Percentiles rank a stretch among this genome's conserved stretches.
These are phyloP conservation scores for Penicillium odoratum DNA, from an alignment of 495 filamentous ascomycete species.

Conservation along the genomic window DNA sequence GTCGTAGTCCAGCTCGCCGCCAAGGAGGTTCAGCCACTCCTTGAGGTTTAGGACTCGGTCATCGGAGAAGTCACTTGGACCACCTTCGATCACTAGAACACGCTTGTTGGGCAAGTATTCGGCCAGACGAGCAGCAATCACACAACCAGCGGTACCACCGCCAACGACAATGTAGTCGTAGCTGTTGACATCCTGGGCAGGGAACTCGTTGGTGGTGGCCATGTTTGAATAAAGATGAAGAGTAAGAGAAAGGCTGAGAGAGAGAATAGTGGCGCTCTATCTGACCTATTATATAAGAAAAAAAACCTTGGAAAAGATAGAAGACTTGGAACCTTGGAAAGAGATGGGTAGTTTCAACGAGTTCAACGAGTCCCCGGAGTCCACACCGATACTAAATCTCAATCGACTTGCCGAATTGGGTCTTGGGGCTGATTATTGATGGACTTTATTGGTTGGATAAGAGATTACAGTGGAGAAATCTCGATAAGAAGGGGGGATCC, in stretches of 20 bases:
- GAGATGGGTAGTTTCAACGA: neutral
- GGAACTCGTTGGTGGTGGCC: conserved; percentile 61
- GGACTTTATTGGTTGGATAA: no score
- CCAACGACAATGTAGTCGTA: conserved; percentile 88
- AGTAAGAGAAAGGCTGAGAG: neutral
- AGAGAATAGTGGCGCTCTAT: neutral
- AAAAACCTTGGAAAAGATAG: neutral
- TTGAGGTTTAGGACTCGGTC: conserved; percentile 72
- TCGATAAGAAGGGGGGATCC: neutral
- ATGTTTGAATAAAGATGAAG: conserved; percentile 31
- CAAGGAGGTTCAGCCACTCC: conserved; percentile 75
- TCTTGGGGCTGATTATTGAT: neutral
- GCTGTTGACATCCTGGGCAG: conserved; percentile 58
- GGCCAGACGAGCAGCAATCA: conserved; percentile 71
- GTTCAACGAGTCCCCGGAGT: neutral
- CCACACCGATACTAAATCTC: neutral
- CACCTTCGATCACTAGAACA: conserved; percentile 66
- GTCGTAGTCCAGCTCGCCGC: conserved; percentile 82
- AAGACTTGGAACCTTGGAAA: neutral
- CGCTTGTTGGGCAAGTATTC: conserved; percentile 66
- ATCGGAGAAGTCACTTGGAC: conserved; percentile 61
- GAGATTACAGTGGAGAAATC: neutral
- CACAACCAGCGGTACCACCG: conserved; percentile 85
- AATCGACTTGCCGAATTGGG: conserved; percentile 4
- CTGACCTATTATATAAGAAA: neutral